Percentiles rank a stretch among this genome's conserved stretches.
These are phyloP conservation scores for Eucalyptus tenuipes DNA, from an alignment of 345 rosid species.

Conservation along the genomic window DNA sequence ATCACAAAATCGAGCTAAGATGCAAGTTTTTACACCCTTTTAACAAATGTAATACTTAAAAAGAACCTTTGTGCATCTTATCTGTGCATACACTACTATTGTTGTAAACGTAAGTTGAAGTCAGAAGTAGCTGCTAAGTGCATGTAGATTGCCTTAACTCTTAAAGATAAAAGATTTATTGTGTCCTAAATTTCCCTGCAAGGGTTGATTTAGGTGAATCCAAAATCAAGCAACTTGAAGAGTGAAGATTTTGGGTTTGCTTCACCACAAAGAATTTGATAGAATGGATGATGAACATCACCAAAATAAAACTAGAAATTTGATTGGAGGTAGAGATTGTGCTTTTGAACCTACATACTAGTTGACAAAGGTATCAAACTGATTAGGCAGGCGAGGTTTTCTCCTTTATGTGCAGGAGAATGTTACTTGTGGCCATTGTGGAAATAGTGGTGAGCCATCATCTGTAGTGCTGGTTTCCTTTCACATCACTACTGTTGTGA, in stretches of 20 bases:
- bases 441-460: not conserved
- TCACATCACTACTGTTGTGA: not conserved
- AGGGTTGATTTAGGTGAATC: not conserved
- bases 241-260: not conserved
- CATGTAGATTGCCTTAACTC: not conserved
- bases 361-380: not conserved
- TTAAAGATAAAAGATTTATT: not conserved
- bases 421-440: not conserved
- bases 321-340: not conserved
- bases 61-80: not conserved
- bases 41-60: not conserved
- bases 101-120: not conserved
- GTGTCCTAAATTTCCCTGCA: not conserved
- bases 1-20: not conserved
- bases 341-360: not conserved
- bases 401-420: not conserved
- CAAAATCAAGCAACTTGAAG: not conserved
- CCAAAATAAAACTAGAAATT: not conserved
- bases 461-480: not conserved
- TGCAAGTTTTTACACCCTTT: not conserved
- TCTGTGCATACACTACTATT: not conserved
- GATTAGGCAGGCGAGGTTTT: not conserved
- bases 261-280: not conserved
- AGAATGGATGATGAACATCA: not conserved
- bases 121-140: not conserved